A percentile compares a stretch with the other conserved stretches of the same genome.
Conservation (phyloP, 768 basidiomycete genomes). For the Kwoniella sp. region DNA sequence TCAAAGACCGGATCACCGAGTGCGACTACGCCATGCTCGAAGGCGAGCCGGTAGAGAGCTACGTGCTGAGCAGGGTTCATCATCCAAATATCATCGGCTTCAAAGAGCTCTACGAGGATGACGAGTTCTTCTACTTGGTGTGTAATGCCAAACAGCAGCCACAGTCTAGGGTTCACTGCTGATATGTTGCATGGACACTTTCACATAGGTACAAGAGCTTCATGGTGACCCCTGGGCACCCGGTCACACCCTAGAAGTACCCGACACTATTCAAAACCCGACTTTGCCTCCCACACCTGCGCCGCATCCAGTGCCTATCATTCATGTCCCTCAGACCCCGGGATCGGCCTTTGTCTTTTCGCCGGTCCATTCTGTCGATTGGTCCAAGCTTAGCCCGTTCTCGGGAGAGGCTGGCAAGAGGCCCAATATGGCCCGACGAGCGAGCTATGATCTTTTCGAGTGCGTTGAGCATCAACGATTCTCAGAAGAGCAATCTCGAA, state of each 20-base stretch:
- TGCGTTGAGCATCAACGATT: conserved; percentile 88
- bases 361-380: conserved; percentile 20
- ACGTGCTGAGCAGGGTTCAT: conserved; percentile 69
- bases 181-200: too few relatives aligned
- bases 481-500: conserved; percentile 73
- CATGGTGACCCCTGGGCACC: conserved; percentile 84
- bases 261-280: conserved; percentile 7
- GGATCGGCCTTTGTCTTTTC: conserved; percentile 20
- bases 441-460: conserved; percentile 91
- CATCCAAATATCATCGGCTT: conserved; percentile 83
- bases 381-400: conserved; percentile 21
- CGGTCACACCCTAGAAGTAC: conserved; percentile 23
- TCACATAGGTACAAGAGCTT: conserved; percentile 78
- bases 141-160: too few relatives aligned
- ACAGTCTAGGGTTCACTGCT: too few relatives aligned
- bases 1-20: conserved; percentile 66
- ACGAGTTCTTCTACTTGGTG: conserved; percentile 82
- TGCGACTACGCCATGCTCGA: conserved; percentile 29
- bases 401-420: conserved; percentile 17
- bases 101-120: conserved; percentile 81
- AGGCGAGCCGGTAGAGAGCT: conserved; percentile 71
- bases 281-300: conserved; percentile 19
- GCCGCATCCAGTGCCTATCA: conserved; percentile 8
- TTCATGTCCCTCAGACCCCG: conserved; percentile 19
- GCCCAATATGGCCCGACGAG: conserved; percentile 63